A percentile compares a stretch with the other conserved stretches of the same genome.
Conservation (phyloP, 371 early-diverging fungal genomes). For the Mycotypha africana region DNA sequence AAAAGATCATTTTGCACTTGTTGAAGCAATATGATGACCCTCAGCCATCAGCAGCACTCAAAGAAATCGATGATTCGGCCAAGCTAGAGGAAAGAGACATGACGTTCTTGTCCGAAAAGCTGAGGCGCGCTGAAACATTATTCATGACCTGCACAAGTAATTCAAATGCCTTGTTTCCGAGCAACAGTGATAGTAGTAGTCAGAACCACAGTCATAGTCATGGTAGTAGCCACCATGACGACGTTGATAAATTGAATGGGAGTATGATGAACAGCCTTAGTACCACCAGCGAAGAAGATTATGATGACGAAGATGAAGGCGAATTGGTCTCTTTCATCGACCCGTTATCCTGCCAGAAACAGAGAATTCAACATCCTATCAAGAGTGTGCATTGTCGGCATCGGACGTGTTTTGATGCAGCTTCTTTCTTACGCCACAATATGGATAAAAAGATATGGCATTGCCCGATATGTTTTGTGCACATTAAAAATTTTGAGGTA, state of each 20-base stretch:
- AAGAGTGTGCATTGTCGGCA: slow-evolving; percentile 14
- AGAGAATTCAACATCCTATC: slow-evolving; percentile 13
- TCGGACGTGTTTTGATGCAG: slow-evolving; percentile 15
- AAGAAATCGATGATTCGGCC: too few species aligned
- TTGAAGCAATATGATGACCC: slow-evolving; percentile 9
- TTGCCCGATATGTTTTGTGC: slow-evolving; percentile 19
- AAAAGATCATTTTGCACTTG: slow-evolving; percentile 8
- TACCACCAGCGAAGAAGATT: neutral
- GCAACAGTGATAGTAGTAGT: neutral
- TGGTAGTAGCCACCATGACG: slow-evolving; percentile 2
- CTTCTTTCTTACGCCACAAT: slow-evolving; percentile 11
- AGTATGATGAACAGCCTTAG: too few species aligned
- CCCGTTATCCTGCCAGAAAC: too few species aligned
- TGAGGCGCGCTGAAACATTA: slow-evolving; percentile 4
- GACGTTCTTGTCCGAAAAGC: neutral
- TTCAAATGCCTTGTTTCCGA: neutral
- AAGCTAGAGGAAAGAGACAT: too few species aligned
- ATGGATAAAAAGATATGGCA: slow-evolving; percentile 13
- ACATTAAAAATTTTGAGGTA: slow-evolving; percentile 20
- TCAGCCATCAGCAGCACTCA: too few species aligned
- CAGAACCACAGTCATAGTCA: neutral
- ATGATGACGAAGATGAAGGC: neutral
- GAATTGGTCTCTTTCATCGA: slow-evolving; percentile 4
- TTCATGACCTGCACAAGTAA: slow-evolving; percentile 9
- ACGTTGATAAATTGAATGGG: too few species aligned